Conservation (phyloP, 73 alveolate species). For the Paramecium caudatum region DNA sequence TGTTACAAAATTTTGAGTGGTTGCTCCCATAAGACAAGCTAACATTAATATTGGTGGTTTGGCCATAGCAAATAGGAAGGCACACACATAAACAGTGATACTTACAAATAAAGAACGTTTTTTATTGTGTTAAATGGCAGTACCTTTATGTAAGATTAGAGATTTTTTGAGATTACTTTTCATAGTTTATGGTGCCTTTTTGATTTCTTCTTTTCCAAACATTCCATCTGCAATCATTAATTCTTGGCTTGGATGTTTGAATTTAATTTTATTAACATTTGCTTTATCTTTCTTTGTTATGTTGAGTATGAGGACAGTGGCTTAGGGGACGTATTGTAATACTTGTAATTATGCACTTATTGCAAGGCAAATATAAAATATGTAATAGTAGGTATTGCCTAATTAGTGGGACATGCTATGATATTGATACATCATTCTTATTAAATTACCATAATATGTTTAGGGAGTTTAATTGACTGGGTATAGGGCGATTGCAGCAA, state of each 20-base stretch:
- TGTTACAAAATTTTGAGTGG: slow-evolving; percentile 39
- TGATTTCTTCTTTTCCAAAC: background rate
- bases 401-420: background rate
- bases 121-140: background rate
- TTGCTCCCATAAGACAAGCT: slow-evolving; percentile 32
- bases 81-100: background rate
- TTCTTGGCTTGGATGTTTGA: no score
- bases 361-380: background rate
- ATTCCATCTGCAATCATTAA: no score
- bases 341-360: slow-evolving; percentile 3
- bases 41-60: slow-evolving; percentile 55
- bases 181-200: background rate
- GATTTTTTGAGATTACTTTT: slow-evolving; percentile 19
- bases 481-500: slow-evolving; percentile 8
- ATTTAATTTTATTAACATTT: no score
- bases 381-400: background rate
- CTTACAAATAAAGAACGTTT: background rate
- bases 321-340: slow-evolving; percentile 16
- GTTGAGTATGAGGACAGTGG: background rate
- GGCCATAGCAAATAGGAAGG: slow-evolving; percentile 35
- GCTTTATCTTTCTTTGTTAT: background rate
- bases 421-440: slow-evolving; percentile 13
- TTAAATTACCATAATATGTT: background rate
- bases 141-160: background rate
- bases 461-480: background rate